A percentile compares a stretch with the other conserved stretches of the same genome.
Evolutionary conservation across 306 rosid genomes (phyloP).

Genomic region (Medicago arabica): DNA sequence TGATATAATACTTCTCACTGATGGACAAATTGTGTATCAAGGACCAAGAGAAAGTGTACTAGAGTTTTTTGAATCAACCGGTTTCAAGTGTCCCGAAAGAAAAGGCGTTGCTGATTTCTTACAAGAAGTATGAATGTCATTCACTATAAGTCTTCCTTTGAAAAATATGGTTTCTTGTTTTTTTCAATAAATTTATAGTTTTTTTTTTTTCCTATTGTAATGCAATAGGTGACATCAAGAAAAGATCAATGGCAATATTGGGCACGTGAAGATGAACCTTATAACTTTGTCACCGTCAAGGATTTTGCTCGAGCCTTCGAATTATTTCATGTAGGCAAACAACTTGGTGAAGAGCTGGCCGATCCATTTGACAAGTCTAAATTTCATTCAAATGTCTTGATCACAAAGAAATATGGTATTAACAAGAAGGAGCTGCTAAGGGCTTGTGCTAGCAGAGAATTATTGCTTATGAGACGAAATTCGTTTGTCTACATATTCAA

Average conservation of each 20-base stretch:
- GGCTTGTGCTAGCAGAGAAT: constrained; percentile 76
- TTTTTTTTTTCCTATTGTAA: not conserved
- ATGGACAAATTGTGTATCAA: constrained; percentile 77
- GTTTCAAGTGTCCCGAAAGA: constrained; percentile 77
- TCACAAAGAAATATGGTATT: constrained; percentile 67
- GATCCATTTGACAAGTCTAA: constrained; percentile 65
- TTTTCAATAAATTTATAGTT: not conserved
- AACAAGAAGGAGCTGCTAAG: constrained; percentile 64
- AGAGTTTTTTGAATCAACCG: constrained; percentile 59
- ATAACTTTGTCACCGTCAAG: constrained; percentile 63
- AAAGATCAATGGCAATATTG: constrained; percentile 89
- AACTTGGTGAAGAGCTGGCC: constrained; percentile 70
- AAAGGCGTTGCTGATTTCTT: constrained; percentile 78
- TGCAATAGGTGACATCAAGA: constrained; percentile 51
- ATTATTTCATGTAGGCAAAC: constrained; percentile 60
- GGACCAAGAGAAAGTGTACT: constrained; percentile 70
- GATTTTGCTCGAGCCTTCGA: constrained; percentile 74
- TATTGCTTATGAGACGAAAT: constrained; percentile 86
- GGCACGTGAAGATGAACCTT: constrained; percentile 64
- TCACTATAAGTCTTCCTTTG: not conserved
- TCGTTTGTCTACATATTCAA: constrained; percentile 79
- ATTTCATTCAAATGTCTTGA: constrained; percentile 67
- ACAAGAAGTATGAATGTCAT: constrained; percentile 41
- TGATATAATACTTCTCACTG: constrained; percentile 62
- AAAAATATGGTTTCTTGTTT: not conserved